Percentiles rank a stretch among this genome's conserved stretches.
phyloP scores from a whole-genome alignment of 345 rosid genomes.

The Hypericum perforatum region DNA sequence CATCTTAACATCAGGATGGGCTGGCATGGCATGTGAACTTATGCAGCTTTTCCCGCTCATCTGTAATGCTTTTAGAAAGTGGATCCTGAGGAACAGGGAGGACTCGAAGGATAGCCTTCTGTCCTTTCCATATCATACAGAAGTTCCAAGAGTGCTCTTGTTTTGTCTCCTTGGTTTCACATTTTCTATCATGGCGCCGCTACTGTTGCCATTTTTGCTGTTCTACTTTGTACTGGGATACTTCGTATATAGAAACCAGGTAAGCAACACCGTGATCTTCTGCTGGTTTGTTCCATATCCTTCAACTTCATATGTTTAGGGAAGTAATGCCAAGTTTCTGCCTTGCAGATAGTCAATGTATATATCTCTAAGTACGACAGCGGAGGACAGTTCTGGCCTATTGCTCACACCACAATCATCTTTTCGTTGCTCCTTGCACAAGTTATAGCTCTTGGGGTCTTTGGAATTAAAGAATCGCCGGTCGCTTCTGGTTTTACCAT shows the following conservation, averaged over 20 bases:
- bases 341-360: conserved; percentile 67
- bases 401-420: conserved; percentile 75
- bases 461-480: conserved; percentile 60
- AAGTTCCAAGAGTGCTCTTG: conserved; percentile 68
- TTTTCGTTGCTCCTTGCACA: conserved; percentile 79
- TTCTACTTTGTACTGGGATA: conserved; percentile 60
- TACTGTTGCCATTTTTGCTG: conserved; percentile 68
- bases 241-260: conserved; percentile 80
- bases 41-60: conserved; percentile 59
- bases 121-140: conserved; percentile 78
- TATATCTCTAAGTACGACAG: conserved; percentile 62
- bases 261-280: conserved; percentile 12
- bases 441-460: conserved; percentile 74
- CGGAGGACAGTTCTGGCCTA: conserved; percentile 83
- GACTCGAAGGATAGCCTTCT: conserved; percentile 32
- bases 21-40: conserved; percentile 64
- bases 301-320: too few species aligned
- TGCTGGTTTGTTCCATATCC: background rate
- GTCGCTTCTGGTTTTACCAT: conserved; percentile 67
- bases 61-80: conserved; percentile 38
- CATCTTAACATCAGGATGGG: conserved; percentile 83
- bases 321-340: background rate
- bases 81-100: conserved; percentile 30
- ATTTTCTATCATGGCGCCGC: conserved; percentile 72
- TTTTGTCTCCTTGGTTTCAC: conserved; percentile 85